A percentile compares a stretch with the other conserved stretches of the same genome.
These are phyloP conservation scores for Neopestalotiopsis clavispora DNA, from an alignment of 2,329 filamentous ascomycete species.

Conservation along the genomic window DNA sequence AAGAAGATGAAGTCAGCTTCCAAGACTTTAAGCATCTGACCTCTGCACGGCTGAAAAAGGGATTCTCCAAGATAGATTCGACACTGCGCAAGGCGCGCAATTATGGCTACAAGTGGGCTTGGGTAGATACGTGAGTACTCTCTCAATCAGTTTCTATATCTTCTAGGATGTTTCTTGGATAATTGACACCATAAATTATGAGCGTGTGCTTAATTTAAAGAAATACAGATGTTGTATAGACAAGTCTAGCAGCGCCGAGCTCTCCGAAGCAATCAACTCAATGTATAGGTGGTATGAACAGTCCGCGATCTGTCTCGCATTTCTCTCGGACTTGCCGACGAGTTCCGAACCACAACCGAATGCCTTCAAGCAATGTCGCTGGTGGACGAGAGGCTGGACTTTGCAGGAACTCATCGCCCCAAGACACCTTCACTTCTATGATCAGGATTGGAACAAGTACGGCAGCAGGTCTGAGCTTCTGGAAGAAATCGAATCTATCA, in stretches of 20 bases:
- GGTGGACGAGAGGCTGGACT: slow-evolving; percentile 26
- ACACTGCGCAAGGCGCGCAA: not conserved
- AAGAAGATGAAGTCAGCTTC: slow-evolving; percentile 34
- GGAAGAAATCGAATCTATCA: not conserved
- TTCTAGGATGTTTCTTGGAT: too few species aligned
- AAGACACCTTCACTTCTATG: not conserved
- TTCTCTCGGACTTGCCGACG: slow-evolving; percentile 26
- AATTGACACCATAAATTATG: too few species aligned
- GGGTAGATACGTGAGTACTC: not conserved
- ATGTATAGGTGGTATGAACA: slow-evolving; percentile 25
- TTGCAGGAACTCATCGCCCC: slow-evolving; percentile 27
- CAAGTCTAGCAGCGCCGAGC: slow-evolving; percentile 24
- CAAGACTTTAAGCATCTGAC: slow-evolving; percentile 26
- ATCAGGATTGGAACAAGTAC: slow-evolving; percentile 3
- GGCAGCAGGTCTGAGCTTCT: not conserved
- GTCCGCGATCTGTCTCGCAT: slow-evolving; percentile 25
- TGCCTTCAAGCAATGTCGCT: slow-evolving; percentile 5
- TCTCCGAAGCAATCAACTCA: slow-evolving; percentile 27
- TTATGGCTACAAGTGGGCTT: not conserved
- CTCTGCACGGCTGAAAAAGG: slow-evolving; percentile 1
- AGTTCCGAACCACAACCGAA: not conserved
- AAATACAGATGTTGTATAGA: slow-evolving; percentile 27
- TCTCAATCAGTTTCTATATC: not conserved
- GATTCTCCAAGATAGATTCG: slow-evolving; percentile 23
- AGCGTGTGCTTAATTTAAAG: not conserved